These are phyloP conservation scores for Aureobasidium pullulans DNA, from an alignment of 2,329 filamentous ascomycete genomes.

Conservation along the genomic window DNA sequence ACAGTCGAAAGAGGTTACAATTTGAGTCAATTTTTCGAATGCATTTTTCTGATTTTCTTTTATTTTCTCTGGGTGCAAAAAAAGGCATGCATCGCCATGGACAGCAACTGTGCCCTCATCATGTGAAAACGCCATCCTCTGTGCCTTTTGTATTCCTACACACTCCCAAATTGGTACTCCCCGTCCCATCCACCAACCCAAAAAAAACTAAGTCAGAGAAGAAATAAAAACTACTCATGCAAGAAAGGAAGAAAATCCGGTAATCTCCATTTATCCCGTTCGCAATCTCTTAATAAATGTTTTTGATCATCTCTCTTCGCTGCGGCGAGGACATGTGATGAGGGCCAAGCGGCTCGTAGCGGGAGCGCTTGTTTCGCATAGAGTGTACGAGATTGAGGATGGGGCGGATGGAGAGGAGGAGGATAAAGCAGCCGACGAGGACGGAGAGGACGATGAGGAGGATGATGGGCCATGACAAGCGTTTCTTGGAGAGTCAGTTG, in stretches of 20 bases:
- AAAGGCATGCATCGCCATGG: too few species aligned
- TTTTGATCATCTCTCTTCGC: not conserved
- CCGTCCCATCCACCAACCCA: not conserved
- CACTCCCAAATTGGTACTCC: not conserved
- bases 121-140: not conserved
- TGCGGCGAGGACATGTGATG: not conserved
- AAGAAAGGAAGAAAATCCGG: not conserved
- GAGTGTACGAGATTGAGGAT: not conserved
- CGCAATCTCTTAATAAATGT: not conserved
- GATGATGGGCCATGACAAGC: not conserved
- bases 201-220: not conserved
- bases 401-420: conserved; percentile 3
- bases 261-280: not conserved
- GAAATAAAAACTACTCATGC: not conserved
- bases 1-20: too few species aligned
- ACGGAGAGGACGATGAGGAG: not conserved
- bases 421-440: not conserved
- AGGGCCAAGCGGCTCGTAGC: conserved; percentile 5
- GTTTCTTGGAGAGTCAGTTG: conserved; percentile 22
- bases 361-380: not conserved
- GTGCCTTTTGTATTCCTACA: not conserved
- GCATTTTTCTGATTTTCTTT: not conserved
- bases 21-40: not conserved
- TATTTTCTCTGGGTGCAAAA: not conserved
- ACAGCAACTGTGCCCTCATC: too few species aligned